Conservation (phyloP, 306 rosid genomes). For the Malus sylvestris region DNA sequence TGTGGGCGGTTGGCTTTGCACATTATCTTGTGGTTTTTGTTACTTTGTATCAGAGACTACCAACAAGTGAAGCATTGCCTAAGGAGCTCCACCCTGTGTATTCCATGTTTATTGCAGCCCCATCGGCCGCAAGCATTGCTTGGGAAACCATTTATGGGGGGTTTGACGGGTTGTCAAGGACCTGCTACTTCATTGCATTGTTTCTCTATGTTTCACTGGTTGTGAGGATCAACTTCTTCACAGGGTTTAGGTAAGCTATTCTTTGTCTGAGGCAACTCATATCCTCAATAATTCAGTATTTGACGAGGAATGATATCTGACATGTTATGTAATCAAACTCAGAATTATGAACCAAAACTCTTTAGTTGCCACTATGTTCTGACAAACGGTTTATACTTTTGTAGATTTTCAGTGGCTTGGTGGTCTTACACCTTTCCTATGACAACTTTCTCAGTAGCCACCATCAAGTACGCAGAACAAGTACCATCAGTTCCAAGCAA, state of each 20-base stretch:
- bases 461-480: constrained; percentile 70
- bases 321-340: not conserved
- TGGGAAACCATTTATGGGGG: constrained; percentile 63
- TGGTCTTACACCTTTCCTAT: constrained; percentile 85
- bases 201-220: constrained; percentile 67
- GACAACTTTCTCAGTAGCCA: constrained; percentile 76
- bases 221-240: constrained; percentile 72
- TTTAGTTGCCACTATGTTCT: no score
- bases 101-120: constrained; percentile 87
- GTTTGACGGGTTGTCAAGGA: constrained; percentile 60
- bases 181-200: constrained; percentile 77
- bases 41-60: constrained; percentile 81
- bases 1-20: constrained; percentile 86
- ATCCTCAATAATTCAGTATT: not conserved
- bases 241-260: constrained; percentile 59
- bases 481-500: constrained; percentile 61
- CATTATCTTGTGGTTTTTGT: constrained; percentile 79
- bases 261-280: not conserved
- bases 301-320: not conserved
- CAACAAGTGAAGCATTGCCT: constrained; percentile 75
- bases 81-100: constrained; percentile 88
- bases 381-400: not conserved
- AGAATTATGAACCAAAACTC: no score
- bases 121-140: constrained; percentile 77
- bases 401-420: constrained; percentile 90